Base-by-base conservation (phyloP, 257 asterid genomes). In the Verbena officinalis region DNA sequence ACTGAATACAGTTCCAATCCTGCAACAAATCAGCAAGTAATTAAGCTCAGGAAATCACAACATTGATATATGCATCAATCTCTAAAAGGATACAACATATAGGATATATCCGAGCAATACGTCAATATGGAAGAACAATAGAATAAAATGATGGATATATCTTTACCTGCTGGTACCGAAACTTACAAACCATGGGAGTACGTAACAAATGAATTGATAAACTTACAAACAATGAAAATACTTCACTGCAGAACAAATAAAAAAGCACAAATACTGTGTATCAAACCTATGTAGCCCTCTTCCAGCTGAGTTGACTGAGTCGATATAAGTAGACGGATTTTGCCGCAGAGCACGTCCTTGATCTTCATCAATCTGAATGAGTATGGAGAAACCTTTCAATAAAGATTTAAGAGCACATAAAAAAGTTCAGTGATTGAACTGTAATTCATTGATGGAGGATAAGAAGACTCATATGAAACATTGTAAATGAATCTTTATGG, bases 241-340 rank as follows among this genome's bases (percentile, higher is more conserved):
- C 21, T 58, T 59, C 22, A 22, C 17, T 9, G 21, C 33, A 52
- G 24, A 58, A 19, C 36, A 14, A 36, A 69, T 11, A 57, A 30
- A 64, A 60, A 71, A 48, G 50, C 66, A 72, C 45, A 57, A 64
- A 52, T 19, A 70, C 50, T 55, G 40, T 68, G 53, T 74, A 75
- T 67, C 86, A 75, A 64, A 88, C 98, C 98, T 87, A 62, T 83
- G 82, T 51, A 91, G 82, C 65, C 89, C 95, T 71, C 93, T 78
- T 81, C 85, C 84, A 9, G 91, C 85, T 64, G 75, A 74, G 74
- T 59, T 75, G 73, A 86, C 75, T 57, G 75, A 58, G 73, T 79
- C 88, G 46, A 74, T 61, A 77, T 83, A 77, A 60, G 73, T 68
- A 63, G 93, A 83, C 9, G 88, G 85, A 73, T 78, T 63, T 44